phyloP scores from a whole-genome alignment of 345 rosid genomes.

The Euphorbia tirucalli region DNA sequence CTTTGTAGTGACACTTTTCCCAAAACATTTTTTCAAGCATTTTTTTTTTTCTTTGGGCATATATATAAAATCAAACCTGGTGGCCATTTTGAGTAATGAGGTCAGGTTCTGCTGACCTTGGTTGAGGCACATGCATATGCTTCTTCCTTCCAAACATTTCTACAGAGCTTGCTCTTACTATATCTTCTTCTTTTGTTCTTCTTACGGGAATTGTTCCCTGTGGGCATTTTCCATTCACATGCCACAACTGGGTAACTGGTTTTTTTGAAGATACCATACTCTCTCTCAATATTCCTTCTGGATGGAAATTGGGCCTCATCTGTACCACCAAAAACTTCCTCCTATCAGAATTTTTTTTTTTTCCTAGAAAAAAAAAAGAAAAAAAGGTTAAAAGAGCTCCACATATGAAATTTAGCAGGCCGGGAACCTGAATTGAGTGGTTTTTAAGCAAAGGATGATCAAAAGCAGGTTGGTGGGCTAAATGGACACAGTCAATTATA shows the following conservation, averaged over 20 bases:
- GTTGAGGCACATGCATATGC: constrained; percentile 57
- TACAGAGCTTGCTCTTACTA: constrained; percentile 82
- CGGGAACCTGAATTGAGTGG: constrained; percentile 74
- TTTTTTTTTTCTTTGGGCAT: no score
- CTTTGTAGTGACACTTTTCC: no score
- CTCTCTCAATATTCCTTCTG: constrained; percentile 72
- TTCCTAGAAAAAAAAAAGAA: no score
- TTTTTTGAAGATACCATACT: constrained; percentile 47
- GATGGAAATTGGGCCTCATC: constrained; percentile 82
- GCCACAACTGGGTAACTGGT: constrained; percentile 79
- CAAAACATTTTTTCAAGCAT: no score
- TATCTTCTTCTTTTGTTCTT: constrained; percentile 76
- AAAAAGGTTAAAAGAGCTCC: no score
- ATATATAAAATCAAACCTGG: constrained; percentile 52
- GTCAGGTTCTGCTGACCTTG: constrained; percentile 82
- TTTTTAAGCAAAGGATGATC: constrained; percentile 89
- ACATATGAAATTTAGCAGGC: background rate
- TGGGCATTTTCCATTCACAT: constrained; percentile 65
- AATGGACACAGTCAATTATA: constrained; percentile 71
- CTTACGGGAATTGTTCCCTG: constrained; percentile 82
- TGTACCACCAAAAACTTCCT: constrained; percentile 18
- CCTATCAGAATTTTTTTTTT: background rate
- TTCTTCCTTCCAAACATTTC: constrained; percentile 90
- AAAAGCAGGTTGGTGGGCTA: constrained; percentile 83
- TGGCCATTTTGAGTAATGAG: constrained; percentile 80